Evolutionary conservation across 148 eudicot genomes (phyloP).

Genomic region (Rhododendron williamsianum): DNA sequence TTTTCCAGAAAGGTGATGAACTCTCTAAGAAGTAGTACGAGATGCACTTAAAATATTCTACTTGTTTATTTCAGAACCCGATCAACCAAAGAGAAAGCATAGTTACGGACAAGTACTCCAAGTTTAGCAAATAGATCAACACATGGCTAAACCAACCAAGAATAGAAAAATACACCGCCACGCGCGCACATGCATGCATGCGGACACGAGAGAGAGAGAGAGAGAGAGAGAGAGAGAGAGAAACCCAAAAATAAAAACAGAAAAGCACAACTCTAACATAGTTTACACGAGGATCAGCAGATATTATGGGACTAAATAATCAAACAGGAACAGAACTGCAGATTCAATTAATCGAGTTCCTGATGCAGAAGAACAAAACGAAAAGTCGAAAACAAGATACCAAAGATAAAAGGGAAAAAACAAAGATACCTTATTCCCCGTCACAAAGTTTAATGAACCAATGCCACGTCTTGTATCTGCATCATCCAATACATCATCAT

Average conservation of each 20-base stretch:
- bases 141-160: not conserved
- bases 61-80: not conserved
- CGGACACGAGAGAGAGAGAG: not conserved
- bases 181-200: not conserved
- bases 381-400: too few species aligned
- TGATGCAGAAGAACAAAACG: not conserved
- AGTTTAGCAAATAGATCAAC: not conserved
- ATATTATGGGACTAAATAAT: not conserved
- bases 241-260: not conserved
- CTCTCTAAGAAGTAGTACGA: not conserved
- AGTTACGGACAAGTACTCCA: not conserved
- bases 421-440: slow-evolving; percentile 69
- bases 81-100: not conserved
- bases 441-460: slow-evolving; percentile 61
- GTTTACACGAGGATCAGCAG: not conserved
- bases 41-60: not conserved
- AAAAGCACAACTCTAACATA: not conserved
- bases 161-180: not conserved
- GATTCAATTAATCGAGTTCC: not conserved
- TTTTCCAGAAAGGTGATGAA: not conserved
- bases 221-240: too few species aligned
- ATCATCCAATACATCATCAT: slow-evolving; percentile 48
- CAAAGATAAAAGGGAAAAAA: not conserved
- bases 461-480: slow-evolving; percentile 94
- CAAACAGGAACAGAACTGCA: not conserved